Base-by-base conservation (phyloP, 805 yeast species). In the Hanseniaspora thailandica region DNA sequence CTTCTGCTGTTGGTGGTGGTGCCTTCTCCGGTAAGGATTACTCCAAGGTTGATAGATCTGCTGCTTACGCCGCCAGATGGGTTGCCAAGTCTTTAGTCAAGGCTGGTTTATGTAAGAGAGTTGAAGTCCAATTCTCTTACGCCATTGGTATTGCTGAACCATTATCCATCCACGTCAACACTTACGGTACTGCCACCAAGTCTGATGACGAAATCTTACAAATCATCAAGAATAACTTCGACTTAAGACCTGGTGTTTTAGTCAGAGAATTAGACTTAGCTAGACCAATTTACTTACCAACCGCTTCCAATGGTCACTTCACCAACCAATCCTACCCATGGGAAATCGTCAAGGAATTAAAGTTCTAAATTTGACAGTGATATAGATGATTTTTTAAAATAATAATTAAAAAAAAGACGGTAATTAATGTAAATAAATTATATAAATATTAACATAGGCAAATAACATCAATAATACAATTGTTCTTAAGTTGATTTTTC, bases 1-100 rank as follows among this genome's bases (percentile, higher is more conserved):
- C 98, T 94, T 97, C 98, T 75, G 97, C 98, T 68, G 98, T 93
- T 80, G 98, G 98, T 76, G 98, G 98, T 80, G 98, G 98, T 80
- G 98, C 98, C 60, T 93, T 93, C 88, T 85, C 96, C 60, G 98
- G 98, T 74, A 93, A 93, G 80, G 98, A 93, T 75, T 93, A 86
- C 86, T 87, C 97, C 71, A 93, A 93, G 81, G 98, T 93, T 68
- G 98, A 93, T 75, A 86, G 98, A 78, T 90, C 97, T 60, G 98
- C 98, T 69, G 98, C 98, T 62, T 93, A 93, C 71, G 97, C 98
- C 67, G 98, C 98, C 65, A 88, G 98, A 79, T 93, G 98, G 98
- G 97, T 93, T 66, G 98, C 98, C 71, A 93, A 93, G 79, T 93
- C 98, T 54, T 81, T 93, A 65, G 95, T 93, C 61, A 76, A 79